A percentile compares a stretch with the other conserved stretches of the same genome.
Conservation (phyloP, 768 basidiomycete species). For the Glaciozyma antarctica region DNA sequence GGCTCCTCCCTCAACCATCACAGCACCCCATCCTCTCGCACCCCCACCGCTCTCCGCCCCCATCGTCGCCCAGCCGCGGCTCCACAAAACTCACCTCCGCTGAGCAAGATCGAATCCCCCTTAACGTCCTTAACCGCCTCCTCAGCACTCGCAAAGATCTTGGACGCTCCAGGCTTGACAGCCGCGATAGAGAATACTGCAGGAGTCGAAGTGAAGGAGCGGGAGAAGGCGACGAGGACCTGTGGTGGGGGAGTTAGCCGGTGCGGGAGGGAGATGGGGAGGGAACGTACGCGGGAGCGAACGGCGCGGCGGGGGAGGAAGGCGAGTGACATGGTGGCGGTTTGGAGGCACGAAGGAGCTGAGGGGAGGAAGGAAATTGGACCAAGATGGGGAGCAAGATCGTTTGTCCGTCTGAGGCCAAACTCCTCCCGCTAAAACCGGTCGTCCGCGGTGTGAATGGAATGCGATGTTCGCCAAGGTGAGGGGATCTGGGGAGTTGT, state of each 20-base stretch:
- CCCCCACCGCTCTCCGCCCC: neutral
- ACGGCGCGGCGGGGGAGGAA: neutral
- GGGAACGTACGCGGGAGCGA: neutral
- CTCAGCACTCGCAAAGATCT: slow-evolving; percentile 73
- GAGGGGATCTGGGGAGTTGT: too few relatives aligned
- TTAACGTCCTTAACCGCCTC: slow-evolving; percentile 75
- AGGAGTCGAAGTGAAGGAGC: neutral
- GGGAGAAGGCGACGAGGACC: neutral
- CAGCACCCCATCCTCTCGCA: neutral
- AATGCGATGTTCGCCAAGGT: too few relatives aligned
- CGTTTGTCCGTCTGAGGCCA: too few relatives aligned
- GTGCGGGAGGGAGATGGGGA: neutral
- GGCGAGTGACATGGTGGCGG: too few relatives aligned
- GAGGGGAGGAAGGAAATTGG: too few relatives aligned
- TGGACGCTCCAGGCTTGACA: slow-evolving; percentile 25
- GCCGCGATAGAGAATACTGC: neutral
- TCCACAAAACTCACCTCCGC: slow-evolving; percentile 55
- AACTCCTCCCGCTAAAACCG: too few relatives aligned
- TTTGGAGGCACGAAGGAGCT: too few relatives aligned
- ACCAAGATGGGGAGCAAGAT: too few relatives aligned
- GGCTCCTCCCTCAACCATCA: neutral
- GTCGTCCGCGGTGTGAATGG: too few relatives aligned
- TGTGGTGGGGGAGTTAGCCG: neutral
- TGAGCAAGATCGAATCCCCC: slow-evolving; percentile 66
- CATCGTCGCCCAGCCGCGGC: neutral